Evolutionary conservation across 2,329 filamentous ascomycete species (phyloP).

Genomic region (Diaporthe destruens): DNA sequence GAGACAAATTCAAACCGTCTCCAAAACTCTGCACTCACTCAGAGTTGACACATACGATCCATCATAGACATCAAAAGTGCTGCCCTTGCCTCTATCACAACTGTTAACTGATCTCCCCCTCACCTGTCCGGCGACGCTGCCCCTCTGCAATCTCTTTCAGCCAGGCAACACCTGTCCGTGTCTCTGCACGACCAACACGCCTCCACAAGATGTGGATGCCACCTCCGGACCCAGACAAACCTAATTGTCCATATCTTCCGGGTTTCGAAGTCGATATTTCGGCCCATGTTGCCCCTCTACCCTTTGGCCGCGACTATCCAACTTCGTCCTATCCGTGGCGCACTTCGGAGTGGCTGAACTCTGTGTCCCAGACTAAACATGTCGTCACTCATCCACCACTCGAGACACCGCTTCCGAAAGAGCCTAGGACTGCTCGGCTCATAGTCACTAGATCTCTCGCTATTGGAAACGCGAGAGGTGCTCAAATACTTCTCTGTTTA

Average conservation of each 20-base stretch:
- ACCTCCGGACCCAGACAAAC: constrained; percentile 10
- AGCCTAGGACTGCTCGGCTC: constrained; percentile 13
- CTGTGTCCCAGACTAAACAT: constrained; percentile 15
- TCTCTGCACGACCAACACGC: constrained; percentile 1
- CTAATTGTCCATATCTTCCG: constrained; percentile 12
- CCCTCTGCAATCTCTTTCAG: constrained; percentile 3
- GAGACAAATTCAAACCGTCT: not conserved
- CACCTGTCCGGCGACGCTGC: not conserved
- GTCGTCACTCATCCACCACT: constrained; percentile 7
- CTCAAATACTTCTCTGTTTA: constrained; percentile 14
- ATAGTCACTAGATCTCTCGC: constrained; percentile 12
- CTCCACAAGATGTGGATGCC: constrained; percentile 15
- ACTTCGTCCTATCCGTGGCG: constrained; percentile 5
- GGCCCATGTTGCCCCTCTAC: not conserved
- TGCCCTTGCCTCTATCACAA: constrained; percentile 5
- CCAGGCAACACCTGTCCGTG: no score
- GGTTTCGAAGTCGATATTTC: not conserved
- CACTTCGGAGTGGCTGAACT: constrained; percentile 13
- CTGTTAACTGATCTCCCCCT: constrained; percentile 8
- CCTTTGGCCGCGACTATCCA: constrained; percentile 9
- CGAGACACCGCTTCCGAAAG: constrained; percentile 6
- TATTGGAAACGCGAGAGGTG: constrained; percentile 10
- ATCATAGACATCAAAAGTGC: constrained; percentile 4
- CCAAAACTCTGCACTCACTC: not conserved
- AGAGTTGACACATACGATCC: not conserved